Evolutionary conservation across 805 yeast genomes (phyloP).

Genomic region (Lipomyces yamadae): DNA sequence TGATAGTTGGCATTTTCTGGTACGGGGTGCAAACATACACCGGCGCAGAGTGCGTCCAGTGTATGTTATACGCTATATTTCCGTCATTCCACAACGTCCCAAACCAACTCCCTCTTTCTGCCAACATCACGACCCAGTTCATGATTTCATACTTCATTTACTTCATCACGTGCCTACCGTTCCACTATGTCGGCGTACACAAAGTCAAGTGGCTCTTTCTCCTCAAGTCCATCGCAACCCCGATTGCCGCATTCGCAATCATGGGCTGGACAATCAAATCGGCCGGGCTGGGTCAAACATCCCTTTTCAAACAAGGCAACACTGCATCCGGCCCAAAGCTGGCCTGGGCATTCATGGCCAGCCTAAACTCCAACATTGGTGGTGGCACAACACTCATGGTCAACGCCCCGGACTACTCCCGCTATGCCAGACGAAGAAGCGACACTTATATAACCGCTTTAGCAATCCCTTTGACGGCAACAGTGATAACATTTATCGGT

Average conservation of each 20-base stretch:
- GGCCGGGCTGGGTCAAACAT: slow-evolving; percentile 22
- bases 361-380: slow-evolving; percentile 59
- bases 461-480: slow-evolving; percentile 28
- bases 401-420: slow-evolving; percentile 56
- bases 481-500: slow-evolving; percentile 34
- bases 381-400: slow-evolving; percentile 49
- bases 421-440: slow-evolving; percentile 51
- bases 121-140: slow-evolving; percentile 50
- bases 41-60: slow-evolving; percentile 59
- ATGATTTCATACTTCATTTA: slow-evolving; percentile 79
- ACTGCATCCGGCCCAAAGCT: slow-evolving; percentile 60
- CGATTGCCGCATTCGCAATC: slow-evolving; percentile 82
- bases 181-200: slow-evolving; percentile 83
- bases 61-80: slow-evolving; percentile 77
- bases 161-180: slow-evolving; percentile 81
- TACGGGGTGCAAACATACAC: slow-evolving; percentile 54
- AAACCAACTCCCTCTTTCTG: slow-evolving; percentile 49
- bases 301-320: slow-evolving; percentile 27
- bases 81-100: slow-evolving; percentile 48
- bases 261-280: slow-evolving; percentile 70
- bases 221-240: slow-evolving; percentile 75
- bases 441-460: slow-evolving; percentile 19
- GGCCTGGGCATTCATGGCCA: slow-evolving; percentile 69
- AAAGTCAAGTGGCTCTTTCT: slow-evolving; percentile 83
- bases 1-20: slow-evolving; percentile 63